These are phyloP conservation scores for Rhodotorula sp. DNA, from an alignment of 1,284 basidiomycete genomes.

Conservation along the genomic window DNA sequence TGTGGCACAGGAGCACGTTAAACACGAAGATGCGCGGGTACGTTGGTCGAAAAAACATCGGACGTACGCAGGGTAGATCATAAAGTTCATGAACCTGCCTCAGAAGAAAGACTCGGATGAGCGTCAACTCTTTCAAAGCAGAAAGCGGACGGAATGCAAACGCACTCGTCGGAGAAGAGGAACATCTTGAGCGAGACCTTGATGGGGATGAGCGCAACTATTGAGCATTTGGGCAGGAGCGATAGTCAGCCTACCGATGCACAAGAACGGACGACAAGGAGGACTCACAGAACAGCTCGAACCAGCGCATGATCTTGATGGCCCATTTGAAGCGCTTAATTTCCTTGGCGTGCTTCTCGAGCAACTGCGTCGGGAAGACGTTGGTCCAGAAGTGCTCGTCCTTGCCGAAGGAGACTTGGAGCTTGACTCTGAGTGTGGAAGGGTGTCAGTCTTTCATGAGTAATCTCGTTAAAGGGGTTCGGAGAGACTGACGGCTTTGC, in stretches of 20 bases:
- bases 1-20: too few species aligned
- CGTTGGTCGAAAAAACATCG: too few species aligned
- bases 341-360: slow-evolving; percentile 56
- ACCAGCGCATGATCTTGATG: slow-evolving; percentile 56
- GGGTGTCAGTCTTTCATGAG: background rate
- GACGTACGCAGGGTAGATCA: slow-evolving; percentile 49
- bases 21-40: background rate
- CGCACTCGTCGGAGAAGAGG: slow-evolving; percentile 57
- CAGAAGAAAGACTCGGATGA: background rate
- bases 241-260: too few species aligned
- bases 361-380: slow-evolving; percentile 60
- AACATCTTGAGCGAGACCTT: slow-evolving; percentile 61
- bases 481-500: slow-evolving; percentile 35
- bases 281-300: slow-evolving; percentile 53
- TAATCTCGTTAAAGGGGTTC: background rate
- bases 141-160: too few species aligned
- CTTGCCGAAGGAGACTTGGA: slow-evolving; percentile 65
- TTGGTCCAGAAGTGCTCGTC: slow-evolving; percentile 64
- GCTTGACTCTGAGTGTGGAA: slow-evolving; percentile 54
- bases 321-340: slow-evolving; percentile 62
- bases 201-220: slow-evolving; percentile 59
- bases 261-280: slow-evolving; percentile 43
- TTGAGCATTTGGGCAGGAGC: too few species aligned
- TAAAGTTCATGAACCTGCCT: slow-evolving; percentile 48
- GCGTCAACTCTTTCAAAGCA: background rate